Conservation (phyloP, 2,329 filamentous ascomycete species). For the Allantophomopsis lycopodina region DNA sequence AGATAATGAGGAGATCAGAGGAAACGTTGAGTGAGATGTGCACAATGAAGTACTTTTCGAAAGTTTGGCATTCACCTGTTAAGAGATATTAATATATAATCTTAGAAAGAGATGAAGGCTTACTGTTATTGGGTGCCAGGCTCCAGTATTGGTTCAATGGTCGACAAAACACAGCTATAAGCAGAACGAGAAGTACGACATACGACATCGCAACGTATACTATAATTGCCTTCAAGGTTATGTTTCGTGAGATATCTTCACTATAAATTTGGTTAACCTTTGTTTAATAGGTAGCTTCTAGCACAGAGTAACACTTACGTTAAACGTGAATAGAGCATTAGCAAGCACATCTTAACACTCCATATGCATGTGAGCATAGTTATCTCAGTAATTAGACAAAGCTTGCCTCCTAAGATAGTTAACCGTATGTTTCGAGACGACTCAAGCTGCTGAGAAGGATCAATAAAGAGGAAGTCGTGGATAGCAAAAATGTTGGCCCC, state of each 20-base stretch:
- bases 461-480: background rate
- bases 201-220: background rate
- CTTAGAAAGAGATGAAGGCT: background rate
- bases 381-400: background rate
- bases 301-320: background rate
- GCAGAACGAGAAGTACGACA: background rate
- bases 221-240: background rate
- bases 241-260: background rate
- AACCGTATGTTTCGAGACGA: background rate
- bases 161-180: background rate
- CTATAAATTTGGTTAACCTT: background rate
- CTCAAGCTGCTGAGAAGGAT: background rate
- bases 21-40: background rate
- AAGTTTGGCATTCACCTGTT: background rate
- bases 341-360: background rate
- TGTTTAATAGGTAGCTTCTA: background rate
- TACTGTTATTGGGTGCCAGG: background rate
- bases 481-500: background rate
- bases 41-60: background rate
- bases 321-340: background rate
- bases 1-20: background rate
- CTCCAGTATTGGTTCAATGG: background rate
- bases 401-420: background rate
- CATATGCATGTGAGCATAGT: background rate
- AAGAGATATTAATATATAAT: background rate